Evolutionary conservation across 1,284 basidiomycete genomes (phyloP).

Genomic region (Leccinum glutinopallens): DNA sequence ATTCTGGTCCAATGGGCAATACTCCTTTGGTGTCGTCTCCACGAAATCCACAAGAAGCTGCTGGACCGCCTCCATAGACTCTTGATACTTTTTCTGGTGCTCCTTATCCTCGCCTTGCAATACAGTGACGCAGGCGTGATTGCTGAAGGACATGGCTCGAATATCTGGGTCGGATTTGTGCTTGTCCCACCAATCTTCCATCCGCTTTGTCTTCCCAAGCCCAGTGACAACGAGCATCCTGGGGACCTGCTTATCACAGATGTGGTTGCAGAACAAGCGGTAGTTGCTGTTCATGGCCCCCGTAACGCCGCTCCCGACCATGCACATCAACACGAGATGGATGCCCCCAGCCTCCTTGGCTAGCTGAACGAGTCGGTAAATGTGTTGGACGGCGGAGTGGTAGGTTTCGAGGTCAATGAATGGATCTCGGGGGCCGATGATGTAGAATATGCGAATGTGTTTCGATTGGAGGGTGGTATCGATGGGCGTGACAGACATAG

Average conservation of each 20-base stretch:
- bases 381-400: constrained; percentile 22
- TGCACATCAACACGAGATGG: constrained; percentile 33
- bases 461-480: constrained; percentile 27
- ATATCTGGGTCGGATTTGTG: constrained; percentile 22
- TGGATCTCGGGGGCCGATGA: constrained; percentile 28
- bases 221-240: constrained; percentile 32
- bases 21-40: constrained; percentile 5
- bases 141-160: constrained; percentile 11
- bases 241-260: constrained; percentile 28
- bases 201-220: constrained; percentile 29
- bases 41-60: constrained; percentile 21
- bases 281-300: constrained; percentile 28
- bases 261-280: constrained; percentile 24
- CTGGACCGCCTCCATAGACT: constrained; percentile 17
- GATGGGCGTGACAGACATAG: constrained; percentile 26
- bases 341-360: constrained; percentile 27
- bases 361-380: constrained; percentile 20
- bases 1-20: constrained; percentile 14
- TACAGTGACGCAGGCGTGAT: constrained; percentile 34
- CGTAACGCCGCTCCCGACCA: constrained; percentile 28
- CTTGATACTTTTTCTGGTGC: constrained; percentile 20
- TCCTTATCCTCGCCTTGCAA: constrained; percentile 22
- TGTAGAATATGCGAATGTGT: constrained; percentile 27
- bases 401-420: constrained; percentile 24
- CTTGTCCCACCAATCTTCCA: constrained; percentile 36